Evolutionary conservation across 1,284 basidiomycete species (phyloP), one percentile per base, ranked within the genome.

Genomic region (Agaricales sp.): DNA sequence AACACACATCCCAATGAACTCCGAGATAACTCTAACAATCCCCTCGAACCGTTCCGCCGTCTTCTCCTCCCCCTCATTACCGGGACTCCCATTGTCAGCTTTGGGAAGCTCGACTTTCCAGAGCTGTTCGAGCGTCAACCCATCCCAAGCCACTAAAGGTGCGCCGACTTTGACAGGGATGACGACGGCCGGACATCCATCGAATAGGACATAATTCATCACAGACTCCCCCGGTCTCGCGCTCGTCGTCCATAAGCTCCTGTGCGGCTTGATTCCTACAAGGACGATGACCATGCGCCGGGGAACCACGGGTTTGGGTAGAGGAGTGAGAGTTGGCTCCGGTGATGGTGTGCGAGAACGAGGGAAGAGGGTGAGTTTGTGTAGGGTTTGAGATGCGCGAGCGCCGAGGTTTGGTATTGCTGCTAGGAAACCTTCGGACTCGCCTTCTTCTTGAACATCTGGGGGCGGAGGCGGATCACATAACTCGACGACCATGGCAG

Each of bases 121-220:
- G 14, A 84, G 57, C 51, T 77, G 61, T 54, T 76, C 73, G 21
- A 82, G 63, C 19, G 79, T 82, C 53, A 79, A 61, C 16, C 69
- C 67, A 58, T 80, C 76, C 78, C 80, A 82, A 2, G 77, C 76
- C 16, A 81, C 57, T 30, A 83, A 67, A 22, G 80, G 80, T 38
- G 75, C 74, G 24, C 80, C 80, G 3, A 70, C 55, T 58, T 74
- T 75, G 21, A 72, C 78, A 6, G 80, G 79, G 2, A 81, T 62
- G 3, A 82, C 75, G 38, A 82, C 60, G 3, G 75, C 70, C 0
- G 78, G 77, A 58, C 77, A 80, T 2, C 79, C 79, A 59, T 79
- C 78, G 44, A 80, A 66, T 14, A 82, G 64, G 48, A 76, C 64
- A 58, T 82, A 82, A 51, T 77, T 70, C 12, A 82, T 71, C 20